Conservation (phyloP, 2,329 filamentous ascomycete genomes). For the Metarhizium sp. region DNA sequence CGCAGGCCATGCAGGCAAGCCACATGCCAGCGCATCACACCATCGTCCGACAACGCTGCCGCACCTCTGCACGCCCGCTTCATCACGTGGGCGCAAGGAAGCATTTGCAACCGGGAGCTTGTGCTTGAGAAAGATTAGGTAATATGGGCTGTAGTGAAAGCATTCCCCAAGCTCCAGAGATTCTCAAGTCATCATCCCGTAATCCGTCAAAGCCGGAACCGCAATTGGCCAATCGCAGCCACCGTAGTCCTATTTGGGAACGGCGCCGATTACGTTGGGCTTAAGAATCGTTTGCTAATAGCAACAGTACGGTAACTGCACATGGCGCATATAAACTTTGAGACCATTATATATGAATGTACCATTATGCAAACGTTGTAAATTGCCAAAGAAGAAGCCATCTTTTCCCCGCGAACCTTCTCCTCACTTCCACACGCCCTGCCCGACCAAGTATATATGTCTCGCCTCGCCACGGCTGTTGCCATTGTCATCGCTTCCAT, state of each 20-base stretch:
- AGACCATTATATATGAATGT: background rate
- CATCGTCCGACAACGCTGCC: background rate
- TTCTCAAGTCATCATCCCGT: background rate
- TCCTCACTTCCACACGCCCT: constrained; percentile 11
- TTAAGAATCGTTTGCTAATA: constrained; percentile 8
- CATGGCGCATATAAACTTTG: background rate
- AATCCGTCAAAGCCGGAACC: background rate
- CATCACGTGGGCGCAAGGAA: background rate
- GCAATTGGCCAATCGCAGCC: background rate
- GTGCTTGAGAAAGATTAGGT: background rate
- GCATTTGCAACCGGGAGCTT: background rate
- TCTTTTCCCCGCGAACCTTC: constrained; percentile 14
- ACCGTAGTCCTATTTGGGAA: constrained; percentile 1
- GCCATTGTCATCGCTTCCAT: constrained; percentile 27
- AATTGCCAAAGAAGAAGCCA: constrained; percentile 3
- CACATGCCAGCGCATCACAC: background rate
- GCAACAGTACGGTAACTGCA: background rate
- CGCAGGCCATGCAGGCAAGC: background rate
- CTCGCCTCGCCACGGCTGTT: constrained; percentile 20
- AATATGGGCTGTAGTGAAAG: too few species aligned
- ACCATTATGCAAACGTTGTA: background rate
- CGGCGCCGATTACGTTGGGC: background rate
- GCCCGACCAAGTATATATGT: constrained; percentile 26
- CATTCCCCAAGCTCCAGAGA: background rate
- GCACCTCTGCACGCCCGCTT: background rate